Evolutionary conservation across 2,329 filamentous ascomycete genomes (phyloP).

Genomic region (Neopestalotiopsis sp.): DNA sequence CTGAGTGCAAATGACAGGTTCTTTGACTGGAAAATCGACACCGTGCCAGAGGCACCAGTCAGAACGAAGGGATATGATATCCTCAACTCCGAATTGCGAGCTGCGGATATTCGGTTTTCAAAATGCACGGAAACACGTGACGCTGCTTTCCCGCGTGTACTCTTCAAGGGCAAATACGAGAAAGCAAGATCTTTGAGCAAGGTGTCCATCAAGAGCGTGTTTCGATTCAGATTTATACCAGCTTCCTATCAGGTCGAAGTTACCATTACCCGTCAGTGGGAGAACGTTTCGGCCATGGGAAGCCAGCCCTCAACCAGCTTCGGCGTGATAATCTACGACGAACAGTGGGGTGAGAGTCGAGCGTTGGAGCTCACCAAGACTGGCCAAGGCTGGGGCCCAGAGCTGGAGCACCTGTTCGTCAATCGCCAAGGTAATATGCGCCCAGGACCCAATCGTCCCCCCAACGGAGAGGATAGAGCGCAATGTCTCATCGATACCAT

Average conservation of each 20-base stretch:
- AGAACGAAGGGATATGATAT: slow-evolving; percentile 26
- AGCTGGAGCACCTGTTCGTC: slow-evolving; percentile 30
- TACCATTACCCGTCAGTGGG: slow-evolving; percentile 39
- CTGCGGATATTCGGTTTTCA: slow-evolving; percentile 27
- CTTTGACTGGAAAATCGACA: slow-evolving; percentile 44
- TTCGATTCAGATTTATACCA: slow-evolving; percentile 36
- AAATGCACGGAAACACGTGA: slow-evolving; percentile 18
- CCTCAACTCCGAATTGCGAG: slow-evolving; percentile 29
- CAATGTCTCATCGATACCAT: slow-evolving; percentile 17
- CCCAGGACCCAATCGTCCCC: slow-evolving; percentile 2
- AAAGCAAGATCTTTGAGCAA: slow-evolving; percentile 30
- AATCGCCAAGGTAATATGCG: neutral
- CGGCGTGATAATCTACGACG: slow-evolving; percentile 34
- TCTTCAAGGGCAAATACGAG: slow-evolving; percentile 18
- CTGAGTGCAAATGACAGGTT: slow-evolving; percentile 29
- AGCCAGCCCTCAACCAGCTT: slow-evolving; percentile 27
- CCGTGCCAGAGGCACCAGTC: slow-evolving; percentile 29
- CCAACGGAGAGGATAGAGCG: too few relatives aligned
- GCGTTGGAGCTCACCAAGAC: slow-evolving; percentile 10
- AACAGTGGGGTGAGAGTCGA: slow-evolving; percentile 36
- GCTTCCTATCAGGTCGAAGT: slow-evolving; percentile 41
- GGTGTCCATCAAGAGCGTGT: slow-evolving; percentile 37
- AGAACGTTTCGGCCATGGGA: slow-evolving; percentile 25
- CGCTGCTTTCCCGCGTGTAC: slow-evolving; percentile 33
- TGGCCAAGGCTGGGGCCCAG: slow-evolving; percentile 30